Evolutionary conservation across 2,329 filamentous ascomycete genomes (phyloP).

Genomic region (Fusarium paranaense): DNA sequence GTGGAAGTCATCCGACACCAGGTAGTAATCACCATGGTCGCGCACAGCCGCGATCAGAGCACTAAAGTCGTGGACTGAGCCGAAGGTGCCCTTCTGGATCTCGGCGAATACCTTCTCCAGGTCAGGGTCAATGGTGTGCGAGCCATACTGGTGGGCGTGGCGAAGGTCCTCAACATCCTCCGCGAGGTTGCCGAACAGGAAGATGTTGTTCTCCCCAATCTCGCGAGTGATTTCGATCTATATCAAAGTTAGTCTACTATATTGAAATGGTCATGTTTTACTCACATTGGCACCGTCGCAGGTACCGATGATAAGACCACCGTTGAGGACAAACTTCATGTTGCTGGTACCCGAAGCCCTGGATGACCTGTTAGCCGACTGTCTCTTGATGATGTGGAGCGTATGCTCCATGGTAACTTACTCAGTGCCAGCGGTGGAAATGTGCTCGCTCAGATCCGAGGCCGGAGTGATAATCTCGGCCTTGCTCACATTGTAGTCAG

Average conservation of each 20-base stretch:
- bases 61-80: constrained; percentile 81
- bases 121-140: constrained; percentile 80
- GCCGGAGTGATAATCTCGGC: constrained; percentile 96
- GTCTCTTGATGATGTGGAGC: background rate
- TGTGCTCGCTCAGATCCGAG: constrained; percentile 97
- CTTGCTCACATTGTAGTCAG: constrained; percentile 99
- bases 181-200: constrained; percentile 95
- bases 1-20: constrained; percentile 97
- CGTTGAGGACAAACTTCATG: constrained; percentile 99
- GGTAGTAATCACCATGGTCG: constrained; percentile 96
- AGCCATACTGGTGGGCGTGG: constrained; percentile 86
- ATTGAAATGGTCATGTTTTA: constrained; percentile 26
- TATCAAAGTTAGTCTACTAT: constrained; percentile 9
- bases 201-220: constrained; percentile 96
- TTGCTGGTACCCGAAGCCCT: constrained; percentile 88
- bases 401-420: constrained; percentile 50
- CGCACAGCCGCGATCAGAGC: constrained; percentile 86
- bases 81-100: constrained; percentile 85
- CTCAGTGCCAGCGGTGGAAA: constrained; percentile 97
- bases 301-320: constrained; percentile 96
- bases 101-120: constrained; percentile 85
- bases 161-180: constrained; percentile 98
- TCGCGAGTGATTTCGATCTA: constrained; percentile 97
- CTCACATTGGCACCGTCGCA: constrained; percentile 97
- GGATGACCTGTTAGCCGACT: constrained; percentile 7